Conservation (phyloP, 2,329 filamentous ascomycete genomes). For the Sarocladium brachiariae region DNA sequence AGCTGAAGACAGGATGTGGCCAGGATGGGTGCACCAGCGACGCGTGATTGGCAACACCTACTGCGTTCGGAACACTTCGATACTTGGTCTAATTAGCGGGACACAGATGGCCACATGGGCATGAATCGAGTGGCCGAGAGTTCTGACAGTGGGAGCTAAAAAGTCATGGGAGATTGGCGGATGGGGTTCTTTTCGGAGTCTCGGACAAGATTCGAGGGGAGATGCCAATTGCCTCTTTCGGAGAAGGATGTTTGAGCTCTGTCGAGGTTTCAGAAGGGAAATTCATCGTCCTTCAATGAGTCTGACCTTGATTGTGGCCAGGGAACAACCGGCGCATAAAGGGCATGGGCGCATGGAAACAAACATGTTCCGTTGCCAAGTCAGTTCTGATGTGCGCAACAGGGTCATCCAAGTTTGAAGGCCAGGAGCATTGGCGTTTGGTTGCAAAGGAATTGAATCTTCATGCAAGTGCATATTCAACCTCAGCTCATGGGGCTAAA, state of each 20-base stretch:
- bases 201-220: conserved; percentile 1
- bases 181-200: not conserved
- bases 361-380: conserved; percentile 4
- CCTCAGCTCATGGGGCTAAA: not conserved
- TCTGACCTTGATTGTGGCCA: not conserved
- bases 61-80: conserved; percentile 5
- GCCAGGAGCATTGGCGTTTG: too few species aligned
- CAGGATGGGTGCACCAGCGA: not conserved
- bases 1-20: conserved; percentile 4
- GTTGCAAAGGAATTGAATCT: too few species aligned
- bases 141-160: not conserved
- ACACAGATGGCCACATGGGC: conserved; percentile 3
- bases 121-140: conserved; percentile 4
- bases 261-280: not conserved
- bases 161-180: conserved; percentile 7
- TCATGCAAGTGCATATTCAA: not conserved
- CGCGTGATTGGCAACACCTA: not conserved
- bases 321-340: not conserved
- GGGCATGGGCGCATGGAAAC: not conserved
- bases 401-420: too few species aligned
- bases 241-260: not conserved
- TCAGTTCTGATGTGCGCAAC: not conserved
- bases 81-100: conserved; percentile 6
- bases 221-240: not conserved
- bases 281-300: not conserved